phyloP scores from a whole-genome alignment of 352 stramenopile genomes.

The Globisporangium polare region DNA sequence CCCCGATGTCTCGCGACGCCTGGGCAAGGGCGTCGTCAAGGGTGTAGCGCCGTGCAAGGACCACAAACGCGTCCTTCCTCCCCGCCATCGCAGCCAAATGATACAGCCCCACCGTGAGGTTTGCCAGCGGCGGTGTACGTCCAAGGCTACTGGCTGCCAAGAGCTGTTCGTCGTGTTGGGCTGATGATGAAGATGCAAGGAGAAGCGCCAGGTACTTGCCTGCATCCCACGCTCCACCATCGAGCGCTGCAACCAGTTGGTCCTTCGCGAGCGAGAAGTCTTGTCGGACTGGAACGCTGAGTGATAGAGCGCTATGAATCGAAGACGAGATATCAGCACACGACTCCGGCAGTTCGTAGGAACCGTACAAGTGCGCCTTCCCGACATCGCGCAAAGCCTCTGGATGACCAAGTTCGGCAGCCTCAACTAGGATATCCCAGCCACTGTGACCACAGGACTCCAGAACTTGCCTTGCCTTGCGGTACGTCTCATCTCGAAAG shows the following conservation, averaged over 20 bases:
- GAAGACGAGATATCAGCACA: constrained; percentile 9
- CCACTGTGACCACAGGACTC: constrained; percentile 21
- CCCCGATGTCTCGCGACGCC: constrained; percentile 29
- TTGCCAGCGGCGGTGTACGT: not conserved
- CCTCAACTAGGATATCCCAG: constrained; percentile 33
- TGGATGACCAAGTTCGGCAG: constrained; percentile 28
- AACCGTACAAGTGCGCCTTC: constrained; percentile 35
- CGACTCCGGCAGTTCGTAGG: constrained; percentile 13
- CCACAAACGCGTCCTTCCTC: constrained; percentile 40
- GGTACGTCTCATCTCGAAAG: constrained; percentile 14
- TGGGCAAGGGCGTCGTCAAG: constrained; percentile 10
- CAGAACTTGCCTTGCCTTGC: constrained; percentile 5
- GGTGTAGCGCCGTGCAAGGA: constrained; percentile 50
- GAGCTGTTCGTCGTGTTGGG: not conserved
- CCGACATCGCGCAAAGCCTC: constrained; percentile 26
- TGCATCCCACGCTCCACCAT: constrained; percentile 14
- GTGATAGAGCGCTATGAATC: not conserved
- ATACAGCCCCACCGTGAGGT: constrained; percentile 36
- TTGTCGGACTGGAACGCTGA: constrained; percentile 7
- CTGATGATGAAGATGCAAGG: not conserved
- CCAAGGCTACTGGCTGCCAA: not conserved
- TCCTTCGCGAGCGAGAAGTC: constrained; percentile 20
- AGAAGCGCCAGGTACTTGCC: constrained; percentile 29
- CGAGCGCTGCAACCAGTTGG: constrained; percentile 22
- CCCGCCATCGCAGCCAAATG: constrained; percentile 46